A percentile compares a stretch with the other conserved stretches of the same genome.
phyloP scores from a whole-genome alignment of 1,139 yeast genomes.

The Taphrina communis region DNA sequence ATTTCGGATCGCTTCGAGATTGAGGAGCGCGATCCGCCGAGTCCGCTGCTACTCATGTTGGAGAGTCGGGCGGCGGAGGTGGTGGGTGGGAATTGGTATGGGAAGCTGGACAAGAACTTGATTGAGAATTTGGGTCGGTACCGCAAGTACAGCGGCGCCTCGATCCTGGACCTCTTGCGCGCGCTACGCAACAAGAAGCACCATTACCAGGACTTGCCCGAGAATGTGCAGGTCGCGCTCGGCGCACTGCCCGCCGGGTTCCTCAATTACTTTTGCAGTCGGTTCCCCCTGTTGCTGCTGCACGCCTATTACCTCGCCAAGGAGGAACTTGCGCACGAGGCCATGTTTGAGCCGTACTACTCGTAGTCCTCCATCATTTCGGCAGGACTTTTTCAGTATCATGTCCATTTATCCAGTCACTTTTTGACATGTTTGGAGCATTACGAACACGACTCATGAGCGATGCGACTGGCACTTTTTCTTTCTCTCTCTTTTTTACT shows the following conservation, averaged over 20 bases:
- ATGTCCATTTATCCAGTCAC: neutral
- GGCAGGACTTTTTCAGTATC: neutral
- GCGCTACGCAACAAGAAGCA: constrained; percentile 79
- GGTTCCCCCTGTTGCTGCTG: constrained; percentile 81
- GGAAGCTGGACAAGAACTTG: constrained; percentile 69
- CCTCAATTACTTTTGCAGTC: constrained; percentile 70
- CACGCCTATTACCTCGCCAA: constrained; percentile 69
- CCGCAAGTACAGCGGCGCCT: constrained; percentile 80
- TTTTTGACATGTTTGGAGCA: too few relatives aligned
- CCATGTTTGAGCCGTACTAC: constrained; percentile 30
- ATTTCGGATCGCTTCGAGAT: constrained; percentile 91
- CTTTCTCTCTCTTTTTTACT: neutral
- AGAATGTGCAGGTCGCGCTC: constrained; percentile 61
- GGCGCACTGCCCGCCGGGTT: constrained; percentile 85
- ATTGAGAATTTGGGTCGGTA: constrained; percentile 86
- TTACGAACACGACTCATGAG: neutral
- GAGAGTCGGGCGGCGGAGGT: constrained; percentile 63
- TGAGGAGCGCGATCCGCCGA: constrained; percentile 86
- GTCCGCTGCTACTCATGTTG: constrained; percentile 63
- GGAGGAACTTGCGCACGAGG: constrained; percentile 31
- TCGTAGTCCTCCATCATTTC: neutral
- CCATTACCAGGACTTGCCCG: constrained; percentile 88
- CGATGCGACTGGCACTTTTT: neutral
- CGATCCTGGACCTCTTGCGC: constrained; percentile 80
- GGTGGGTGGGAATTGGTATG: constrained; percentile 78